Evolutionary conservation across 208 protist genomes (phyloP).

Genomic region (Crithidia mellificae): DNA sequence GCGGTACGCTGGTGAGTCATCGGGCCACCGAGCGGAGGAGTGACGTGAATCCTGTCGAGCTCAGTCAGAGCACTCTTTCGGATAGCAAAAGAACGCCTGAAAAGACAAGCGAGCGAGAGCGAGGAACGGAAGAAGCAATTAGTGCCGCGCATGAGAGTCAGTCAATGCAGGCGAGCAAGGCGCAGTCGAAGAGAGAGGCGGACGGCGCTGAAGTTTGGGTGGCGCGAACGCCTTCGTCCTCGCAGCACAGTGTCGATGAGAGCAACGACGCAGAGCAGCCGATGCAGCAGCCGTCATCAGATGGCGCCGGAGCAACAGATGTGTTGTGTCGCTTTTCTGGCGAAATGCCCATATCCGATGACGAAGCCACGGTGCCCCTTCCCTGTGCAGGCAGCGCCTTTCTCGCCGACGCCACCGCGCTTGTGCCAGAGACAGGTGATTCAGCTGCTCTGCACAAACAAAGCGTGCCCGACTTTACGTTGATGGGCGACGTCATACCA

Average conservation of each 20-base stretch:
- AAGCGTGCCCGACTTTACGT: background rate
- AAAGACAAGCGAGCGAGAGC: no score
- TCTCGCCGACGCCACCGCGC: no score
- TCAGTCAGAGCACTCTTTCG: no score
- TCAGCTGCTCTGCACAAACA: background rate
- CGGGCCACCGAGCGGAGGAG: no score
- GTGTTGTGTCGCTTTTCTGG: slow-evolving; percentile 1
- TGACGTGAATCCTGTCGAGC: no score
- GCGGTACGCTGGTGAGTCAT: no score
- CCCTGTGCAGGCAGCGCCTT: no score
- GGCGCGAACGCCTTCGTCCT: slow-evolving; percentile 3
- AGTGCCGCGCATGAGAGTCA: no score
- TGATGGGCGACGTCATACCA: slow-evolving; percentile 1
- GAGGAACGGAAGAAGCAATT: no score
- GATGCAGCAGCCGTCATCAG: background rate
- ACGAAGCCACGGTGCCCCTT: slow-evolving; percentile 10
- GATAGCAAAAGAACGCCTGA: no score
- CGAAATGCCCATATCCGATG: background rate
- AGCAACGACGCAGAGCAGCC: background rate
- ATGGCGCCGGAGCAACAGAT: background rate
- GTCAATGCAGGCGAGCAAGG: background rate
- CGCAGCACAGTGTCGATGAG: background rate
- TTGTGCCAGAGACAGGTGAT: no score
- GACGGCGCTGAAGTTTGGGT: slow-evolving; percentile 8
- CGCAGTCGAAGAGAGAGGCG: background rate